phyloP scores from a whole-genome alignment of 805 yeast genomes.

The Candida sonorensis region DNA sequence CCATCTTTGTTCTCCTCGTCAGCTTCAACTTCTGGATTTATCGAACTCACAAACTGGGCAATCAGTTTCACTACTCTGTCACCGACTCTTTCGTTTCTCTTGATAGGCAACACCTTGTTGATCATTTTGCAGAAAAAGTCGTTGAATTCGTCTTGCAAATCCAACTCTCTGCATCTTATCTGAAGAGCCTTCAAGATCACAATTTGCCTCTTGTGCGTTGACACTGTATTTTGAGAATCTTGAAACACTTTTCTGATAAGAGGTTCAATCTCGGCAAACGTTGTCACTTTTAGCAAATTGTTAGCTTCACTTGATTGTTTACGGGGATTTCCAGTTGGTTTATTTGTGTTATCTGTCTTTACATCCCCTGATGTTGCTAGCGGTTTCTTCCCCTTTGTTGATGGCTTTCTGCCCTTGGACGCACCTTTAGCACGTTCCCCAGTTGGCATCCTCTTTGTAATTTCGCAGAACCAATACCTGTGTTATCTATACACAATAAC shows the following conservation, averaged over 20 bases:
- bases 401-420: too few relatives aligned
- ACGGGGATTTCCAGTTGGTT: neutral
- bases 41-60: constrained; percentile 49
- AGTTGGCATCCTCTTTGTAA: too few relatives aligned
- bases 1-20: constrained; percentile 26
- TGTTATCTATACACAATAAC: too few relatives aligned
- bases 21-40: constrained; percentile 31
- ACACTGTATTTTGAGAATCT: constrained; percentile 66
- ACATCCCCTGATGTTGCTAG: too few relatives aligned
- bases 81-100: constrained; percentile 63
- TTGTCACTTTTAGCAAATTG: constrained; percentile 7
- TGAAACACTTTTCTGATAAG: constrained; percentile 68
- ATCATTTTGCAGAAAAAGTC: constrained; percentile 52
- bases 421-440: too few relatives aligned
- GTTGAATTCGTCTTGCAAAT: constrained; percentile 52
- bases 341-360: neutral
- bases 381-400: neutral
- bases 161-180: constrained; percentile 44
- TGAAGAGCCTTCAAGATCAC: constrained; percentile 56
- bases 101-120: constrained; percentile 59
- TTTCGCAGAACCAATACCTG: too few relatives aligned
- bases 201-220: constrained; percentile 72
- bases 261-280: constrained; percentile 29
- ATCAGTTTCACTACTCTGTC: constrained; percentile 69
- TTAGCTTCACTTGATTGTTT: neutral